A percentile compares a stretch with the other conserved stretches of the same genome.
These are phyloP conservation scores for Xylariaceae sp. DNA, from an alignment of 2,329 filamentous ascomycete species.

Conservation along the genomic window DNA sequence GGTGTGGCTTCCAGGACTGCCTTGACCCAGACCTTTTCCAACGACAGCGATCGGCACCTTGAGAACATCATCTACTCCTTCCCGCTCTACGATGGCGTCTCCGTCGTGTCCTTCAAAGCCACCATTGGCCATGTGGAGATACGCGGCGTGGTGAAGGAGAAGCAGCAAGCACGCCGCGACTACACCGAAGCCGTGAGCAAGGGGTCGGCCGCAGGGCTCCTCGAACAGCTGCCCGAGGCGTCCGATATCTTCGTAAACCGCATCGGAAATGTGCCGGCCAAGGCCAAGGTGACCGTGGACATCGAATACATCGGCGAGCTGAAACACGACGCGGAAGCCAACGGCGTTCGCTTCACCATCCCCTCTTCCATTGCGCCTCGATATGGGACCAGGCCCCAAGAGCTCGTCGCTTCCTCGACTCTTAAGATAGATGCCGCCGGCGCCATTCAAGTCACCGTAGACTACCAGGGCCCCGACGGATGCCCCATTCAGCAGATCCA, in stretches of 20 bases:
- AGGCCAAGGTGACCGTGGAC: constrained; percentile 5
- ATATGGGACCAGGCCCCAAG: constrained; percentile 6
- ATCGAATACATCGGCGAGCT: constrained; percentile 10
- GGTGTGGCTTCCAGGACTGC: constrained; percentile 10
- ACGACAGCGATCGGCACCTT: constrained; percentile 3
- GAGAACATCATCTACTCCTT: constrained; percentile 12
- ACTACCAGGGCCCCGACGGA: constrained; percentile 6
- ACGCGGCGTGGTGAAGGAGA: constrained; percentile 8
- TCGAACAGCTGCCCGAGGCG: constrained; percentile 11
- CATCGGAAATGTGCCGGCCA: constrained; percentile 11
- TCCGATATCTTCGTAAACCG: constrained; percentile 11
- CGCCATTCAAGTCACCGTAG: constrained; percentile 6
- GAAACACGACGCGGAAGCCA: constrained; percentile 6
- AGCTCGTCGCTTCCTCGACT: background rate
- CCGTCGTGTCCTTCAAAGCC: constrained; percentile 10
- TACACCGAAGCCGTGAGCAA: constrained; percentile 5
- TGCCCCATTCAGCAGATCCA: constrained; percentile 6
- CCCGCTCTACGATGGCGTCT: constrained; percentile 8
- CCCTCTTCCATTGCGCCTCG: constrained; percentile 11
- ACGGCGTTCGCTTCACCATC: constrained; percentile 12
- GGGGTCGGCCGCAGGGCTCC: constrained; percentile 7
- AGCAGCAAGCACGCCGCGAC: constrained; percentile 8
- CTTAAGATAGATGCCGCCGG: constrained; percentile 2
- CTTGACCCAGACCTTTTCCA: constrained; percentile 8
- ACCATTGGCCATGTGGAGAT: constrained; percentile 6